These are phyloP conservation scores for Tetraselmis chui DNA, from an alignment of 139 green algal species.

Conservation along the genomic window DNA sequence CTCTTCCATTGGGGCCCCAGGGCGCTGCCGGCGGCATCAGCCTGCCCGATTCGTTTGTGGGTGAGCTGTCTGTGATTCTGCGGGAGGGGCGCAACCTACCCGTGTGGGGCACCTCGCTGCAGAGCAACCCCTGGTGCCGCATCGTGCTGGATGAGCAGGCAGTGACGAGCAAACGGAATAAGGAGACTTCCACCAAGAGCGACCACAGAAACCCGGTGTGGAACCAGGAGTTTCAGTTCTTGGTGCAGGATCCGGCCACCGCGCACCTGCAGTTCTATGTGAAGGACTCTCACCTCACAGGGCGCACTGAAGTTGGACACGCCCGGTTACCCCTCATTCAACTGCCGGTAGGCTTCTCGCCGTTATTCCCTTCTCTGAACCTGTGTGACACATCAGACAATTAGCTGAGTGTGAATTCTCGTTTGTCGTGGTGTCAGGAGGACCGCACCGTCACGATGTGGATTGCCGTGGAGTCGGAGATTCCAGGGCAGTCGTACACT, in stretches of 20 bases:
- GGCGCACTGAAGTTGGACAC: constrained; percentile 63
- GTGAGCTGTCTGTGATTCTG: constrained; percentile 71
- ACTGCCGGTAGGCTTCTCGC: constrained; percentile 11
- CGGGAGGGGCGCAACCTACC: constrained; percentile 70
- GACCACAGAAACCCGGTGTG: constrained; percentile 60
- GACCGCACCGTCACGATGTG: constrained; percentile 51
- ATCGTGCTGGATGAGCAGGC: constrained; percentile 78
- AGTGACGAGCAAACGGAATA: constrained; percentile 58
- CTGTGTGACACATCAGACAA: too few species aligned
- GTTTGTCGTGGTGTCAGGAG: too few species aligned
- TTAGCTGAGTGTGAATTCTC: too few species aligned
- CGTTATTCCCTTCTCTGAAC: too few species aligned
- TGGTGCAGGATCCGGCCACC: constrained; percentile 67
- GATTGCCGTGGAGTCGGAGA: constrained; percentile 46
- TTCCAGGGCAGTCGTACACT: constrained; percentile 2
- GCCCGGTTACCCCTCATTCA: constrained; percentile 45
- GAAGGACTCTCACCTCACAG: constrained; percentile 75
- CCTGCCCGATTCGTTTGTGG: constrained; percentile 73
- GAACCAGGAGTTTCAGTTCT: constrained; percentile 92
- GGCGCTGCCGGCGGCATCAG: constrained; percentile 69
- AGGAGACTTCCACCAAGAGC: constrained; percentile 57
- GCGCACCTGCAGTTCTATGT: constrained; percentile 76
- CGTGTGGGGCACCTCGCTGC: constrained; percentile 83
- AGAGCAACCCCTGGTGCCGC: constrained; percentile 85
- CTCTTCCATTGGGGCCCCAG: constrained; percentile 78